Evolutionary conservation across 139 green algal genomes (phyloP), one percentile per base, ranked within the genome.

Genomic region (Nannochloris sp.): DNA sequence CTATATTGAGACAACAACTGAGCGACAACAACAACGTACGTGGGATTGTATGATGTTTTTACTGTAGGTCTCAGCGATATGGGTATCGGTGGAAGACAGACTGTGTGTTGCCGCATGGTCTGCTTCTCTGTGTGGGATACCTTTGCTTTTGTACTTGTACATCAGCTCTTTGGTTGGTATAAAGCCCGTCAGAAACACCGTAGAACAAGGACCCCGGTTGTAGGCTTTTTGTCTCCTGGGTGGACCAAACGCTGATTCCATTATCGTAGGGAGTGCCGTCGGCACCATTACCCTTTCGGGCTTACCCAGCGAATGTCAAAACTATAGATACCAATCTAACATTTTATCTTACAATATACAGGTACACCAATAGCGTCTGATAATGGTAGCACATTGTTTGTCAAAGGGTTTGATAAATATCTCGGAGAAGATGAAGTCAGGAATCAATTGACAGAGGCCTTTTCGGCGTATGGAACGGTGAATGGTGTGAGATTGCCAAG

Each of bases 401-500:
- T 91, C 49, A 91, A 91, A 80, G 85, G 85, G 66, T 89, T 87
- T 49, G 73, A 88, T 71, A 72, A 68, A 10, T 77, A 79, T 63
- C 64, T 75, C 62, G 80, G 76, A 53, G 84, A 89, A 72, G 83
- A 91, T 23, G 83, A 68, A 13, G 76, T 89, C 20, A 77, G 84
- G 9, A 40, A 74, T 14, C 59, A 67, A 67, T 71, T 91, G 51
- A 82, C 71, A 48, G 79, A 87, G 61, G 68, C 68, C 8, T 91
- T 91, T 57, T 44, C 31, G 17, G 66, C 71, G 4, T 79, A 67
- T 45, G 85, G 85, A 50, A 70, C 82, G 43, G 71, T 91, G 4
- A 63, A 58, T 25, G 63, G 72, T 16, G 75, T 91, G n/a, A 71
- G 84, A 28, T 78, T 91, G 57, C 85, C 85, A 48, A 85, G 70